Conservation (phyloP, 1,139 yeast genomes). For the Arxiozyma bovina region DNA sequence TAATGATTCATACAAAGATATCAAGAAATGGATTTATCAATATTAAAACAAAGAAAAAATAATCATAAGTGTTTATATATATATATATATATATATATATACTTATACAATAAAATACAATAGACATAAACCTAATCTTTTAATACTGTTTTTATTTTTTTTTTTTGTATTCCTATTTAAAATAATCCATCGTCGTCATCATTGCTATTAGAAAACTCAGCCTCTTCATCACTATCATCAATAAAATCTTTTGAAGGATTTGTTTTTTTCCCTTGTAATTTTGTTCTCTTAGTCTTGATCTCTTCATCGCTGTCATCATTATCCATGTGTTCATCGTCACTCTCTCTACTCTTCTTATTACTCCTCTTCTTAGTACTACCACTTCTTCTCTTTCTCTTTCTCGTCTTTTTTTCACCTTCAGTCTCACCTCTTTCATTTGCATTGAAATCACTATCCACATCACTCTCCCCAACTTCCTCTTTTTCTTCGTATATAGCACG, state of each 20-base stretch:
- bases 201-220: conserved; percentile 12
- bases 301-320: conserved; percentile 14
- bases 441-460: conserved; percentile 13
- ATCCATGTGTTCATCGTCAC: conserved; percentile 4
- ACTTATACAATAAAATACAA: conserved; percentile 1
- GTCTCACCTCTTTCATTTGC: conserved; percentile 12
- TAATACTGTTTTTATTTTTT: neutral
- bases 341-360: conserved; percentile 13
- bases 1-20: conserved; percentile 52
- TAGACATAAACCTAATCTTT: neutral
- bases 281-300: neutral
- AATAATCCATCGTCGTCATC: conserved; percentile 29
- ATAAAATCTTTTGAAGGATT: conserved; percentile 37
- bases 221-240: conserved; percentile 43
- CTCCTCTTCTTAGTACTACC: conserved; percentile 21
- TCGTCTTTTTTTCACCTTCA: conserved; percentile 12
- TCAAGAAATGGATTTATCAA: conserved; percentile 50
- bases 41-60: conserved; percentile 3
- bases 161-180: conserved; percentile 3
- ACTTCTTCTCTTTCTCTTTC: conserved; percentile 14
- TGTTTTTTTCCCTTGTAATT: conserved; percentile 33
- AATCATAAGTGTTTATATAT: too few species aligned
- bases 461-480: conserved; percentile 21
- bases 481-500: conserved; percentile 35
- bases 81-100: neutral